Base-by-base conservation (phyloP, 176 grass and related monocot species). In the Phragmites australis region DNA sequence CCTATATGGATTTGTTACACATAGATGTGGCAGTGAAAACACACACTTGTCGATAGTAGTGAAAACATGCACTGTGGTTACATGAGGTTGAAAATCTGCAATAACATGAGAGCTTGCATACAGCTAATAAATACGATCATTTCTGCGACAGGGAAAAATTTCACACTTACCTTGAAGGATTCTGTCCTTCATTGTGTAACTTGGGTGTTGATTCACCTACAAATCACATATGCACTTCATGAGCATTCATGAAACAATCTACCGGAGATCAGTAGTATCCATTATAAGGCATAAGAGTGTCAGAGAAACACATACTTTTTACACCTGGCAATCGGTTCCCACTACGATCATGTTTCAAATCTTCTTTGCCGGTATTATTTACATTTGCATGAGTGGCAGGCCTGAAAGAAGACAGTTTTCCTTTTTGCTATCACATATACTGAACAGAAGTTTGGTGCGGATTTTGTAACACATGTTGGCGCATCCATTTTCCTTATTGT, bases 361-460 rank as follows among this genome's bases (percentile, higher is more conserved):
- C 66, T 72, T 75, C 70, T 72, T 64, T 67, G 75, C 43, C 56
- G 49, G 39, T 70, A 51, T 86, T 75, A 69, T 71, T 61, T 65
- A 41, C 65, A 55, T 62, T 90, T 84, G 75, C 85, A 17, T 61
- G 71, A 66, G 81, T 88, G 58, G 93, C 85, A 23, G 82, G 87
- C 32, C 88, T 87, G 70, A 90, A 83, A 41, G 90, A 90, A 55
- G 82, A 89, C 29, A 93, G 58, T 78, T 97, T 97, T 44, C 93
- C 93, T n/a, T 84, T 93, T 97, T 37, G 93, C 75, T 90, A 97
- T 93, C 18, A 97, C 85, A 78, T 93, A 97, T 16, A 97, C 72
- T 8, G 79, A 90, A 73, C 88, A 97, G 79, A 84, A 93, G 29
- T 75, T 79, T 49, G 93, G 90, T 34, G 85, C 88, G 23, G 40